Evolutionary conservation across 1,284 basidiomycete genomes (phyloP).

Genomic region (Coniophora puteana): DNA sequence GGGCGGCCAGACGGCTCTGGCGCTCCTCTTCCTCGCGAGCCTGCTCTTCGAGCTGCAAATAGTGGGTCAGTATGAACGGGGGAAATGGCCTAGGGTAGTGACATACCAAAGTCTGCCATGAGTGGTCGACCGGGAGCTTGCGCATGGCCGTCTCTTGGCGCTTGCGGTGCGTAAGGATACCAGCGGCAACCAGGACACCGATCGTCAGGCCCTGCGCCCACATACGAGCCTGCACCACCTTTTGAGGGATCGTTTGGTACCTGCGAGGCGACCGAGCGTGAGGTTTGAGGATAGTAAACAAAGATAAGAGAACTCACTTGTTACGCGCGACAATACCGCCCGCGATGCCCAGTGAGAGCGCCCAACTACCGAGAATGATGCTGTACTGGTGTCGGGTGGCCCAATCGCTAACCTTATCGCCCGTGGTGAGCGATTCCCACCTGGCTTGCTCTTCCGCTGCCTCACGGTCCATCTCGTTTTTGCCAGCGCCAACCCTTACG

Average conservation of each 20-base stretch:
- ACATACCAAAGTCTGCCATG: constrained; percentile 22
- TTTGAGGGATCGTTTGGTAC: constrained; percentile 57
- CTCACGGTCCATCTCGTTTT: constrained; percentile 55
- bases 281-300: neutral
- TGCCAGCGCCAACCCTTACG: constrained; percentile 53
- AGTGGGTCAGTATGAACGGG: neutral
- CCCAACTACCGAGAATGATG: constrained; percentile 82
- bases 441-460: constrained; percentile 42
- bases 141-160: constrained; percentile 29
- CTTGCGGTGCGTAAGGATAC: constrained; percentile 54
- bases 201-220: constrained; percentile 85
- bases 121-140: constrained; percentile 22
- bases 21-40: constrained; percentile 21
- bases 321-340: constrained; percentile 71
- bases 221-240: constrained; percentile 90
- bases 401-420: constrained; percentile 74
- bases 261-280: constrained; percentile 19
- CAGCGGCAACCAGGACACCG: constrained; percentile 72
- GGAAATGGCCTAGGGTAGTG: neutral
- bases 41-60: constrained; percentile 23
- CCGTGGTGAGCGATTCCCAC: constrained; percentile 57
- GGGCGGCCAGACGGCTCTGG: constrained; percentile 8
- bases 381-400: constrained; percentile 75
- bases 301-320: constrained; percentile 39
- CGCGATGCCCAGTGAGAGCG: constrained; percentile 66